Evolutionary conservation across 2,329 filamentous ascomycete genomes (phyloP), one percentile per base, ranked within the genome.

Genomic region (Aureobasidium sp.): DNA sequence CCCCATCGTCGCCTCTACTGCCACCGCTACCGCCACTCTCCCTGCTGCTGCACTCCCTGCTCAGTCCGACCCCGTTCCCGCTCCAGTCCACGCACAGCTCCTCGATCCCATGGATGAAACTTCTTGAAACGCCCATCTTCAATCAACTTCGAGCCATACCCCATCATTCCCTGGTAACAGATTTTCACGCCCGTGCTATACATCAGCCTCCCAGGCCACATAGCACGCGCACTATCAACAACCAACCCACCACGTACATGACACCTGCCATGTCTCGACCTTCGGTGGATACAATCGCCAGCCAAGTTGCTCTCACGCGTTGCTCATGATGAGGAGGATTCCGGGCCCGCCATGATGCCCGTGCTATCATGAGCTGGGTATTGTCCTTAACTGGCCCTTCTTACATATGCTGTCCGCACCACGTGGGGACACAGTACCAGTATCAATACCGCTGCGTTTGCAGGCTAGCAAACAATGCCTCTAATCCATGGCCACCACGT

Each of bases 21-120:
- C 58, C 42, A 49, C 59, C 3, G 30, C 49, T 3, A 49, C 44
- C 1, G 36, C 45, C 29, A 25, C 13, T 11, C 44, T 59, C 16
- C 57, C 57, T 34, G 36, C 21, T 7, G 44, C 57, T 8, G 57
- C 16, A 3, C 29, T 59, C 7, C 57, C 57, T 42, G 57, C 41
- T 41, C 57, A 50, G 9, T 42, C 57, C 25, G 45, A 59, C 36
- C 57, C 44, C 8, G 27, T 50, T 29, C 44, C 57, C 32, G 44
- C 57, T 30, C 29, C 53, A 1, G 11, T 57, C 7, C 53, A 57
- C 21, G 53, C 41, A 14, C 53, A 57, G 11, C 39, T 57, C n/a
- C 29, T 57, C 5, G 57, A 59, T 11, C 45, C 57, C 44, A 59
- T 59, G 57, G 57, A 59, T n/a, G 55, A 59, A 27, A 59, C 45